A percentile compares a stretch with the other conserved stretches of the same genome.
phyloP scores from a whole-genome alignment of 768 basidiomycete genomes.

The Boletus vinaceobasis region DNA sequence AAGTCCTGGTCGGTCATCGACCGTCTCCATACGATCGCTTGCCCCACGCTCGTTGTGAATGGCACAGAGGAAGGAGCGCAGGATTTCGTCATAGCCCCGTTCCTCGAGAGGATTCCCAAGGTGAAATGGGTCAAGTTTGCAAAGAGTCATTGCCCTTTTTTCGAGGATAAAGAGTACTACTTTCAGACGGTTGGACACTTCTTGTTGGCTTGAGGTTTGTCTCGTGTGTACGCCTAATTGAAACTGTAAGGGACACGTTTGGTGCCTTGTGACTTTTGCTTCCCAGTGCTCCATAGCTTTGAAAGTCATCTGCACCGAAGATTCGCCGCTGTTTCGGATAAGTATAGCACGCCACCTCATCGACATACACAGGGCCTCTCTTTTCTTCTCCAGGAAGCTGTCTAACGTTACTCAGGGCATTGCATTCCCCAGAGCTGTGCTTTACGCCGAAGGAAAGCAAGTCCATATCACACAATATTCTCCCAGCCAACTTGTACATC shows the following conservation, averaged over 20 bases:
- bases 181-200: constrained; percentile 15
- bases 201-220: constrained; percentile 3
- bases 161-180: constrained; percentile 21
- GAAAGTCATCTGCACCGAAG: neutral
- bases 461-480: too few relatives aligned
- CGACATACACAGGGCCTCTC: too few relatives aligned
- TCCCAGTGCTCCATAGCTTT: neutral
- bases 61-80: constrained; percentile 35
- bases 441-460: too few relatives aligned
- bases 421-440: too few relatives aligned
- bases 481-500: too few relatives aligned
- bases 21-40: constrained; percentile 36
- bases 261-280: neutral
- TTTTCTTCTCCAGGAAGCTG: too few relatives aligned
- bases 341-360: too few relatives aligned
- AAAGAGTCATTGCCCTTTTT: constrained; percentile 25
- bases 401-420: too few relatives aligned
- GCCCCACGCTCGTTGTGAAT: constrained; percentile 38
- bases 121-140: constrained; percentile 35
- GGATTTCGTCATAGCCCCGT: constrained; percentile 32
- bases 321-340: too few relatives aligned
- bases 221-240: neutral
- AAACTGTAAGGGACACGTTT: neutral
- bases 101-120: constrained; percentile 29
- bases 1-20: constrained; percentile 45